Conservation (phyloP, 2,329 filamentous ascomycete genomes). For the Dendrostoma leiphaemia region DNA sequence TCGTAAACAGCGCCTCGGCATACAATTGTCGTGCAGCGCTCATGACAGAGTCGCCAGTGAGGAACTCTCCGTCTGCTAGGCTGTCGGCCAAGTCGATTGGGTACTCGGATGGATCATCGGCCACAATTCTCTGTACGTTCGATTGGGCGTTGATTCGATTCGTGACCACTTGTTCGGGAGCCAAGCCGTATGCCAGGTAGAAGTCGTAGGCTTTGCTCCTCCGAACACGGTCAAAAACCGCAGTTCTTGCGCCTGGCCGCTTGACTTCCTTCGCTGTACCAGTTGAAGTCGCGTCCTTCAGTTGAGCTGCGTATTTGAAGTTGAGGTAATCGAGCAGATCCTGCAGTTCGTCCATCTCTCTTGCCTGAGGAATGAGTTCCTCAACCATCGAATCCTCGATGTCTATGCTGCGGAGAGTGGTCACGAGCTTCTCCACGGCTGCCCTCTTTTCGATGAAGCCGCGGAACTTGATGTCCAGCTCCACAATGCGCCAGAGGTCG, state of each 20-base stretch:
- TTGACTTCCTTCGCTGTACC: constrained; percentile 66
- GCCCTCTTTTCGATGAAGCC: constrained; percentile 91
- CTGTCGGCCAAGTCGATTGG: constrained; percentile 87
- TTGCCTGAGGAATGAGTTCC: constrained; percentile 75
- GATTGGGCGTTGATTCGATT: constrained; percentile 64
- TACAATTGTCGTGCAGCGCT: constrained; percentile 83
- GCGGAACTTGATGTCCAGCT: constrained; percentile 92
- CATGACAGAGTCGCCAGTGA: constrained; percentile 73
- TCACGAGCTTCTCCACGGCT: constrained; percentile 74
- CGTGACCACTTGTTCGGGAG: constrained; percentile 81
- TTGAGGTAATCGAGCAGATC: constrained; percentile 96
- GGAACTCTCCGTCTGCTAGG: constrained; percentile 70
- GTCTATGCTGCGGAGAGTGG: constrained; percentile 64
- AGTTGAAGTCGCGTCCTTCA: constrained; percentile 72
- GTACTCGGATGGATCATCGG: constrained; percentile 77
- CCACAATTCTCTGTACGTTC: constrained; percentile 73
- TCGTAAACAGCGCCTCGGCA: constrained; percentile 84
- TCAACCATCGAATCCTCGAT: constrained; percentile 75
- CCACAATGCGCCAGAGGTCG: constrained; percentile 92
- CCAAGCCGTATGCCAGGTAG: constrained; percentile 87
- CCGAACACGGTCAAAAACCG: constrained; percentile 80
- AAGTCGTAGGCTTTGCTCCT: constrained; percentile 76
- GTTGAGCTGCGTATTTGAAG: constrained; percentile 82
- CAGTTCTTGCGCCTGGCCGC: constrained; percentile 79
- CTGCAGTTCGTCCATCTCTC: constrained; percentile 91